Evolutionary conservation across 2,329 filamentous ascomycete genomes (phyloP), one percentile per base, ranked within the genome.

Genomic region (Phaeosphaeria sp.): DNA sequence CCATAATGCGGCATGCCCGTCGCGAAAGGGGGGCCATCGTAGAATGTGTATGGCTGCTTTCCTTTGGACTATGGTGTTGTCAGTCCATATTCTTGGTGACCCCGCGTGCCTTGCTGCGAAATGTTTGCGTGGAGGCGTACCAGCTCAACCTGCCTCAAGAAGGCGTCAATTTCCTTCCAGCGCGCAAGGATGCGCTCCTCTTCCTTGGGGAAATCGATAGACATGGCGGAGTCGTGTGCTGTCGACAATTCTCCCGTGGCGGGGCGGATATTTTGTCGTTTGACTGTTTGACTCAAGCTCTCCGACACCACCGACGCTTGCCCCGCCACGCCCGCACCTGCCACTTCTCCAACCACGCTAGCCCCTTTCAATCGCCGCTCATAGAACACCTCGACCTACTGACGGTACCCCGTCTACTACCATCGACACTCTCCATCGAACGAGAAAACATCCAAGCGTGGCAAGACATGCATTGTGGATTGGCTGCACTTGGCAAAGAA

Each of bases 81-180:
- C 42, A 54, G 58, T 64, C 13, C 25, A 65, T 54, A 6, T 21
- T 9, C 11, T 20, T 11, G 6, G 3, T 41, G 21, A 42, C 23
- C 41, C 43, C 41, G 30, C 42, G 17, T 55, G 39, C n/a, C 43
- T 22, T 43, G 22, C 20, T n/a, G 7, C 42, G 1, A 27, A 23
- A 25, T 52, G 21, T 2, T 43, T 13, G 36, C 6, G n/a, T 20
- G n/a, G n/a, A 27, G 10, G 68, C 73, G 30, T 69, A 76, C 74
- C 56, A 98, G 87, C 79, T 95, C 90, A 62, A 94, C 87, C 82
- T 96, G 92, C 62, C 89, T 88, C 75, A 91, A 87, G 78, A 98
- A 98, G 67, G 95, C 95, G 73, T 94, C 86, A 76, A 96, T 95
- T 75, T 95, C 91, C 75, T 89, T 90, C 95, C 94, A 99, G 81